phyloP scores from a whole-genome alignment of 2,329 filamentous ascomycete species.

The Catunica adiposa region DNA sequence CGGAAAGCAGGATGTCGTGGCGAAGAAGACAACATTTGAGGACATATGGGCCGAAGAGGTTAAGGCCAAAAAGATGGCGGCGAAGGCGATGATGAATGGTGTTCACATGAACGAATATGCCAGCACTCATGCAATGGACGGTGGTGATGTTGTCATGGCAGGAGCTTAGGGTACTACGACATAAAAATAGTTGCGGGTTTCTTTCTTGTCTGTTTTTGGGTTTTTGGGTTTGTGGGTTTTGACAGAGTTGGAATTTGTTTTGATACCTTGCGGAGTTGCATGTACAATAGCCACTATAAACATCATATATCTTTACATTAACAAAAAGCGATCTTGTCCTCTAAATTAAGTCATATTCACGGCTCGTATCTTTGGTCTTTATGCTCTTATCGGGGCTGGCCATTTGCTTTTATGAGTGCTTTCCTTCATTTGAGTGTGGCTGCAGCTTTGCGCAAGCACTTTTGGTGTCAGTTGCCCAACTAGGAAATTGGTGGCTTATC shows the following conservation, averaged over 20 bases:
- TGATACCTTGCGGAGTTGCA: not conserved
- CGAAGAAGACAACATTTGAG: slow-evolving; percentile 53
- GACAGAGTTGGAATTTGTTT: not conserved
- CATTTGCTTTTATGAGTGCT: too few species aligned
- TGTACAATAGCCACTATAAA: slow-evolving; percentile 1
- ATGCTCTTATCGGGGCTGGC: too few species aligned
- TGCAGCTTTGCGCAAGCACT: not conserved
- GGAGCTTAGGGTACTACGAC: not conserved
- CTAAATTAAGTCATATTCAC: not conserved
- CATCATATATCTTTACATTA: not conserved
- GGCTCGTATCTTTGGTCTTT: too few species aligned
- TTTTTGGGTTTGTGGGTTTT: not conserved
- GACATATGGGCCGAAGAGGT: slow-evolving; percentile 35
- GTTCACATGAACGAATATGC: not conserved
- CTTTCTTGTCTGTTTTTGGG: too few species aligned
- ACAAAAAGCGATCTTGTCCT: not conserved
- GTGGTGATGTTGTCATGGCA: slow-evolving; percentile 12
- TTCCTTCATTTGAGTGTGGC: not conserved
- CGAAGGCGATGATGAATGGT: slow-evolving; percentile 1
- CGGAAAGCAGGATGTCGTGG: slow-evolving; percentile 37
- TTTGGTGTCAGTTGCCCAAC: not conserved
- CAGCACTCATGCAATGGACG: slow-evolving; percentile 1
- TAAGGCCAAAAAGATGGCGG: slow-evolving; percentile 8
- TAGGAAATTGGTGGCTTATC: not conserved
- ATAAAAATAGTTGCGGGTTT: too few species aligned